phyloP scores from a whole-genome alignment of 2,329 filamentous ascomycete species.

The Lachnellula hyalina region DNA sequence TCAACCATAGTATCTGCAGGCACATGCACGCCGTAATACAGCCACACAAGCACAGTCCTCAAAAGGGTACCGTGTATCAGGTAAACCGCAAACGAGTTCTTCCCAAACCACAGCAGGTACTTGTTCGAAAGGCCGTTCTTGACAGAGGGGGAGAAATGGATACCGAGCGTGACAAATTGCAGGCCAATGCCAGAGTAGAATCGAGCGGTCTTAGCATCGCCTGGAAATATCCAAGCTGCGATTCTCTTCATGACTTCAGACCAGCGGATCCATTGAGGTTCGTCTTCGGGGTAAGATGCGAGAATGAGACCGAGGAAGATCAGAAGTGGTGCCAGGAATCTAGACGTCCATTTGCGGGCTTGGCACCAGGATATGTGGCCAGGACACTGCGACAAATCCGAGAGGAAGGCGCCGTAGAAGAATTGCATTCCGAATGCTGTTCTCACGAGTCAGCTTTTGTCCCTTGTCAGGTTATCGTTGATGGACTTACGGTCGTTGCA shows the following conservation, averaged over 20 bases:
- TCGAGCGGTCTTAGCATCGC: constrained; percentile 43
- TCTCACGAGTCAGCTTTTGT: constrained; percentile 23
- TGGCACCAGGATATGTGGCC: constrained; percentile 42
- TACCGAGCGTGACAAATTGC: constrained; percentile 43
- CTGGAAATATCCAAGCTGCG: constrained; percentile 41
- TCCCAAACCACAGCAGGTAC: constrained; percentile 56
- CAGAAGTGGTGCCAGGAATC: constrained; percentile 43
- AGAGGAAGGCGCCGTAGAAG: constrained; percentile 57
- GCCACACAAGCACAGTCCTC: constrained; percentile 54
- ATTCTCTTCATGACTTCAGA: constrained; percentile 40
- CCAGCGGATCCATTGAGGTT: constrained; percentile 49
- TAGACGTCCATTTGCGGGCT: constrained; percentile 38
- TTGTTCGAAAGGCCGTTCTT: constrained; percentile 49
- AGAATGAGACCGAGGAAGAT: constrained; percentile 49
- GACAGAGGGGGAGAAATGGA: constrained; percentile 46
- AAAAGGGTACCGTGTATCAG: constrained; percentile 58
- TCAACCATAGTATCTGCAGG: constrained; percentile 24
- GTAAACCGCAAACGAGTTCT: constrained; percentile 60
- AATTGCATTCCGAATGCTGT: constrained; percentile 52
- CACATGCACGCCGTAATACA: constrained; percentile 47
- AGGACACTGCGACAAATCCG: constrained; percentile 50
- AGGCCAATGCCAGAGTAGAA: constrained; percentile 46
- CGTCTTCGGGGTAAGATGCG: constrained; percentile 55
- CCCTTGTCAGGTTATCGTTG: not conserved
- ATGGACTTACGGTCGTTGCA: constrained; percentile 26